phyloP scores from a whole-genome alignment of 805 yeast species.

The Teunomyces stri region DNA sequence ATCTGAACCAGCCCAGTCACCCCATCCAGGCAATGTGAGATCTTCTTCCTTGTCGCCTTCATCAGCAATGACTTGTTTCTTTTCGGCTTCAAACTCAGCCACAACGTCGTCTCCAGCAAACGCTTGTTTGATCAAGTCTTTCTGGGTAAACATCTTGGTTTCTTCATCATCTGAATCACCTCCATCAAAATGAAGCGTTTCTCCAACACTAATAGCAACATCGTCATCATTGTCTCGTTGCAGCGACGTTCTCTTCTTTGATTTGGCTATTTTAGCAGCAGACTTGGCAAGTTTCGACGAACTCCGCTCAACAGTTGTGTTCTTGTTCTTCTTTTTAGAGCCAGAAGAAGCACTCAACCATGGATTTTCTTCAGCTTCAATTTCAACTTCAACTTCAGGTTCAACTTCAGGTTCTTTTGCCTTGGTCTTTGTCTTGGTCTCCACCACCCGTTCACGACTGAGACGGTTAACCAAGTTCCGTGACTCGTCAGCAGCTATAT shows the following conservation, averaged over 20 bases:
- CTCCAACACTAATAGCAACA: constrained; percentile 45
- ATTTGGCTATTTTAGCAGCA: constrained; percentile 38
- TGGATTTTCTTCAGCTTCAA: constrained; percentile 26
- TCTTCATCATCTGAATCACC: constrained; percentile 43
- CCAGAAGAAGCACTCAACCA: constrained; percentile 28
- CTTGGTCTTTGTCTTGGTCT: background rate
- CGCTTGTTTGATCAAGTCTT: constrained; percentile 81
- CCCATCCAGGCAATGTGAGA: constrained; percentile 94
- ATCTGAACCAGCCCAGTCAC: constrained; percentile 85
- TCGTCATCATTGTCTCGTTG: constrained; percentile 36
- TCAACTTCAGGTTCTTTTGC: constrained; percentile 15
- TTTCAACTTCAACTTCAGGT: constrained; percentile 25
- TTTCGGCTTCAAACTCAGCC: constrained; percentile 74
- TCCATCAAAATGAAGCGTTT: constrained; percentile 55
- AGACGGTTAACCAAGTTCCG: constrained; percentile 45
- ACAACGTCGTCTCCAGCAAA: constrained; percentile 98
- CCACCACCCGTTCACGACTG: constrained; percentile 14
- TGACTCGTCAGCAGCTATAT: constrained; percentile 50
- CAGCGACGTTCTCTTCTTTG: constrained; percentile 31
- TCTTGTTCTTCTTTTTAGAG: constrained; percentile 29
- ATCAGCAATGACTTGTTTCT: constrained; percentile 58
- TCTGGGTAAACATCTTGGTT: constrained; percentile 65
- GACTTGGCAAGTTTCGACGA: constrained; percentile 39
- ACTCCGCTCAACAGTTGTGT: constrained; percentile 30
- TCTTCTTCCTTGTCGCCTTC: constrained; percentile 90